Conservation (phyloP, 129 eudicot species). For the Tagetes patula region DNA sequence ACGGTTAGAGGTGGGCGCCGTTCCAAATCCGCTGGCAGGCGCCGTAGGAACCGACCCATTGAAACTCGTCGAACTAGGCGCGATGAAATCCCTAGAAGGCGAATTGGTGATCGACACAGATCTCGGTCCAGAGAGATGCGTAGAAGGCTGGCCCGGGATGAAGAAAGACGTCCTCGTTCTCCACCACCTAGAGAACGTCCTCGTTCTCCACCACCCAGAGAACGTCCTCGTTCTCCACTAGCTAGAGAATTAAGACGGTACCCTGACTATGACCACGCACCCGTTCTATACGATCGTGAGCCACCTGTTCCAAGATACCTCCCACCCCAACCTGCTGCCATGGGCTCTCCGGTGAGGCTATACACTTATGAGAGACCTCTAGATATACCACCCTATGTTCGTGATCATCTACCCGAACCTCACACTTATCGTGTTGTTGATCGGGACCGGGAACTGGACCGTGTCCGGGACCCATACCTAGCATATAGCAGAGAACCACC, state of each 20-base stretch:
- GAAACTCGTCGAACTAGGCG: slow-evolving; percentile 10
- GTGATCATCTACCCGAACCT: slow-evolving; percentile 31
- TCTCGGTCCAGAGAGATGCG: slow-evolving; percentile 31
- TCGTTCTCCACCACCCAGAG: too few species aligned
- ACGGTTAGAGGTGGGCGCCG: slow-evolving; percentile 33
- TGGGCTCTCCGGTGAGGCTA: slow-evolving; percentile 35
- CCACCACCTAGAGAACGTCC: slow-evolving; percentile 30
- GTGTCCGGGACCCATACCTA: slow-evolving; percentile 42
- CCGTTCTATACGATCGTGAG: slow-evolving; percentile 34
- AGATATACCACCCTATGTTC: slow-evolving; percentile 34
- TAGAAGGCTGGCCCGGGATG: slow-evolving; percentile 30
- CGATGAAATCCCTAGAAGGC: slow-evolving; percentile 24
- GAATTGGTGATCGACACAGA: slow-evolving; percentile 23
- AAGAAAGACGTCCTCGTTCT: slow-evolving; percentile 34
- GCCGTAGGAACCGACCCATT: slow-evolving; percentile 19
- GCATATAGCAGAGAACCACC: slow-evolving; percentile 43
- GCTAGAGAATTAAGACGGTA: slow-evolving; percentile 15
- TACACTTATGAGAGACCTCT: slow-evolving; percentile 53
- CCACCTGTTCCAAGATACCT: slow-evolving; percentile 35
- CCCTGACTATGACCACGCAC: slow-evolving; percentile 29
- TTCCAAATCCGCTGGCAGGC: slow-evolving; percentile 22
- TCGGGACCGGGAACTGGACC: slow-evolving; percentile 33
- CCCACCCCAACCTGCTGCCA: slow-evolving; percentile 27
- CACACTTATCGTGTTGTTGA: slow-evolving; percentile 31
- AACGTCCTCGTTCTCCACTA: background rate